phyloP scores from a whole-genome alignment of 225 moss, liverwort and hornwort genomes.

The Sphagnum contortum region DNA sequence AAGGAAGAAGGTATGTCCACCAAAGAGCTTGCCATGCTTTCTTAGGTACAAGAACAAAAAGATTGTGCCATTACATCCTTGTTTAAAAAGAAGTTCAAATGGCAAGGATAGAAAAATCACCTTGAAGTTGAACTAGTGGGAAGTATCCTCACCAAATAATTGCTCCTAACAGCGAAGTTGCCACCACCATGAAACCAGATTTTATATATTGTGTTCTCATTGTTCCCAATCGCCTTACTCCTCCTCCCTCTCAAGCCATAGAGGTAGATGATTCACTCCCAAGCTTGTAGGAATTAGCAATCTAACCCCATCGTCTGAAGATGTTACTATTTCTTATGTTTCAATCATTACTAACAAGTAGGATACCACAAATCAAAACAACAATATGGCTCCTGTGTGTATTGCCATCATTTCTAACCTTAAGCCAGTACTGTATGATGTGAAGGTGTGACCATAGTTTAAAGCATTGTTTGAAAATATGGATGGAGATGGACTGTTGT shows the following conservation, averaged over 20 bases:
- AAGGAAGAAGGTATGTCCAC: constrained; percentile 80
- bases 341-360: constrained; percentile 70
- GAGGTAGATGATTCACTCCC: constrained; percentile 79
- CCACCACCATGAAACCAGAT: constrained; percentile 51
- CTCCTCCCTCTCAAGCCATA: constrained; percentile 66
- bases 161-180: constrained; percentile 25
- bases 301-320: constrained; percentile 4
- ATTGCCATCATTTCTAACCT: constrained; percentile 40
- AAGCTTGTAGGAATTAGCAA: constrained; percentile 37
- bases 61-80: constrained; percentile 94
- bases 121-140: constrained; percentile 64
- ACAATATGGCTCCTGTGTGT: constrained; percentile 2
- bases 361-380: constrained; percentile 11
- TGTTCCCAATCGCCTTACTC: constrained; percentile 44
- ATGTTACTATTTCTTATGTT: constrained; percentile 55
- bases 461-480: constrained; percentile 97
- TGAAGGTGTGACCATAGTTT: constrained; percentile 99
- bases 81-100: constrained; percentile 99
- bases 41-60: constrained; percentile 97
- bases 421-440: constrained; percentile 78
- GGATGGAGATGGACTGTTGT: constrained; percentile 89
- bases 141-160: constrained; percentile 51
- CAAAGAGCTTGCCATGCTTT: constrained; percentile 96
- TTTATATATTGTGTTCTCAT: constrained; percentile 26
- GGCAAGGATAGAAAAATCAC: constrained; percentile 92